Conservation (phyloP, 345 rosid species). For the Eutrema japonicum region DNA sequence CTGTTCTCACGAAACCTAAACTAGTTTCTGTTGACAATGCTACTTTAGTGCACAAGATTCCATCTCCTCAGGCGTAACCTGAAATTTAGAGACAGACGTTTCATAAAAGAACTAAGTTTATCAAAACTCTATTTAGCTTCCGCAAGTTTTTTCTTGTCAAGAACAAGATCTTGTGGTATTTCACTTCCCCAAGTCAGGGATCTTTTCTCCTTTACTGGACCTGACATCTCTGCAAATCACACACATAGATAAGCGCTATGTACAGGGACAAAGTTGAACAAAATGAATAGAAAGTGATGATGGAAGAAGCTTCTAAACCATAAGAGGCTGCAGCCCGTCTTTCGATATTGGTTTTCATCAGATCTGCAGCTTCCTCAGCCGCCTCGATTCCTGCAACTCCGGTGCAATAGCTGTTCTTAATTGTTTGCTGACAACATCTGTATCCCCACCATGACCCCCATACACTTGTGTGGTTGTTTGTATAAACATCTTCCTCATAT, state of each 20-base stretch:
- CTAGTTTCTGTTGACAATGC: background rate
- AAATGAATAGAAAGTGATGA: background rate
- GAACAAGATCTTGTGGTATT: conserved; percentile 49
- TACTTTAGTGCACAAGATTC: conserved; percentile 48
- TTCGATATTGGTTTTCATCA: conserved; percentile 73
- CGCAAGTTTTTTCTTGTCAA: conserved; percentile 52
- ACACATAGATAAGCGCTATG: background rate
- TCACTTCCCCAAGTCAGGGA: conserved; percentile 68
- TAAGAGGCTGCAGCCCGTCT: conserved; percentile 54
- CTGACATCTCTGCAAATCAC: conserved; percentile 43
- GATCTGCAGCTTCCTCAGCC: conserved; percentile 68
- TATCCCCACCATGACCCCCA: conserved; percentile 99
- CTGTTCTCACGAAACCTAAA: no score
- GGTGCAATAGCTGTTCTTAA: conserved; percentile 78
- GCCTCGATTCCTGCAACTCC: conserved; percentile 87
- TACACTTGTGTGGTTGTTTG: conserved; percentile 68
- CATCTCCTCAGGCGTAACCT: conserved; percentile 60
- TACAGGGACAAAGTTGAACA: background rate
- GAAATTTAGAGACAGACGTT: background rate
- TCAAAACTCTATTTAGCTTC: conserved; percentile 13
- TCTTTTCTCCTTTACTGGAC: conserved; percentile 52
- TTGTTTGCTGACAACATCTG: conserved; percentile 74
- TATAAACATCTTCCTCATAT: conserved; percentile 62
- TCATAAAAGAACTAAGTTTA: conserved; percentile 21
- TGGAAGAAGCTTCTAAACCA: conserved; percentile 42